phyloP scores from a whole-genome alignment of 2,329 filamentous ascomycete genomes.

The Penicillium sp. region DNA sequence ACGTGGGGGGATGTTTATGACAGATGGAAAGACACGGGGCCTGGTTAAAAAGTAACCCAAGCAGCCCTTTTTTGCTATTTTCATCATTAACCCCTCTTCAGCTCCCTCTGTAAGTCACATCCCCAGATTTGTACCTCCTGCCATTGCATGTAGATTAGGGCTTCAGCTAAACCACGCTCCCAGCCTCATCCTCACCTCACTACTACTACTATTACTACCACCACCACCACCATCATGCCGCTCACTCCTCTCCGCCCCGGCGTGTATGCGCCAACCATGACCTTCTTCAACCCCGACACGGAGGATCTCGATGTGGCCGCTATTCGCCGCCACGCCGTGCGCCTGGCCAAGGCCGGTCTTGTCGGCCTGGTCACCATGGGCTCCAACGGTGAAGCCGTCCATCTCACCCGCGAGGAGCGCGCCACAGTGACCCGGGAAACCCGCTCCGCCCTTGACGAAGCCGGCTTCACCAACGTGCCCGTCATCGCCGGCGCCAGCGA shows the following conservation, averaged over 20 bases:
- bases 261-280: conserved; percentile 88
- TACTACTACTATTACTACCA: conserved; percentile 14
- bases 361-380: conserved; percentile 84
- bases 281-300: conserved; percentile 81
- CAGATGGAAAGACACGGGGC: not conserved
- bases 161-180: not conserved
- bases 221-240: conserved; percentile 27
- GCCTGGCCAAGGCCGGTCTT: conserved; percentile 74
- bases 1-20: conserved; percentile 23
- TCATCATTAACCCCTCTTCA: conserved; percentile 1
- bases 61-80: not conserved
- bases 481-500: conserved; percentile 82
- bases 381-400: conserved; percentile 86
- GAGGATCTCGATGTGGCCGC: conserved; percentile 80
- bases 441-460: conserved; percentile 77
- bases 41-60: conserved; percentile 6
- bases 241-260: conserved; percentile 70
- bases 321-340: conserved; percentile 78
- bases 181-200: not conserved
- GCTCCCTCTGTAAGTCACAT: not conserved
- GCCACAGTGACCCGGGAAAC: conserved; percentile 73
- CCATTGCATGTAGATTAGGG: not conserved
- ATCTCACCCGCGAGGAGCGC: conserved; percentile 79
- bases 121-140: not conserved
- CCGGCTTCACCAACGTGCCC: conserved; percentile 73